Base-by-base conservation (phyloP, 78 protist species). In the Anaeramoeba ignava region DNA sequence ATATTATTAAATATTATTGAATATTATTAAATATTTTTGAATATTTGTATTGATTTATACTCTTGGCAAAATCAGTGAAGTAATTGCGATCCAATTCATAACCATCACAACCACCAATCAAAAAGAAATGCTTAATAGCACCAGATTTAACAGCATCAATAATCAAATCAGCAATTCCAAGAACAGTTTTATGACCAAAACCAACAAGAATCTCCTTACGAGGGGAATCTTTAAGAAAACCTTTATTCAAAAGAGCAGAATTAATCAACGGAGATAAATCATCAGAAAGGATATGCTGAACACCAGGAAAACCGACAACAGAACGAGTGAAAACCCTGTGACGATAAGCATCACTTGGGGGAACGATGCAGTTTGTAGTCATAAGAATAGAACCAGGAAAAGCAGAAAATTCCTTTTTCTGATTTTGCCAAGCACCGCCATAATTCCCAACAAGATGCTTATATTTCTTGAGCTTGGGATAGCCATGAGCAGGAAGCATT, bases 21-120 rank as follows among this genome's bases (percentile, higher is more conserved):
- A n/a, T n/a, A n/a, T n/a, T n/a, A n/a, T n/a, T n/a, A n/a, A n/a
- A n/a, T n/a, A n/a, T n/a, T n/a, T n/a, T n/a, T n/a, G n/a, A n/a
- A n/a, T n/a, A n/a, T n/a, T n/a, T n/a, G n/a, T n/a, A n/a, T n/a
- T n/a, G n/a, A n/a, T n/a, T n/a, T 33, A 17, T 3, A 12, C 2
- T 3, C 2, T 12, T 37, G 83, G 83, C 79, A 36, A 42, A 39
- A 38, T 42, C 88, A 23, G 91, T 83, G 88, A 39, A 93, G 88
- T 93, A 93, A 80, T 36, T 3, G 67, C 95, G 89, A 42, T 83
- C 84, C n/a, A 67, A 38, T 42, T 89, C 93, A 81, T 12, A 37
- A 27, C 94, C 94, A 80, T 93, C 96, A 80, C 96, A 93, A 37
- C 96, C 96, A 42, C 96, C 96, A 68, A 94, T 90, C 34, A 94